Conservation (phyloP, 1,284 basidiomycete species). For the Austropuccinia psidii region DNA sequence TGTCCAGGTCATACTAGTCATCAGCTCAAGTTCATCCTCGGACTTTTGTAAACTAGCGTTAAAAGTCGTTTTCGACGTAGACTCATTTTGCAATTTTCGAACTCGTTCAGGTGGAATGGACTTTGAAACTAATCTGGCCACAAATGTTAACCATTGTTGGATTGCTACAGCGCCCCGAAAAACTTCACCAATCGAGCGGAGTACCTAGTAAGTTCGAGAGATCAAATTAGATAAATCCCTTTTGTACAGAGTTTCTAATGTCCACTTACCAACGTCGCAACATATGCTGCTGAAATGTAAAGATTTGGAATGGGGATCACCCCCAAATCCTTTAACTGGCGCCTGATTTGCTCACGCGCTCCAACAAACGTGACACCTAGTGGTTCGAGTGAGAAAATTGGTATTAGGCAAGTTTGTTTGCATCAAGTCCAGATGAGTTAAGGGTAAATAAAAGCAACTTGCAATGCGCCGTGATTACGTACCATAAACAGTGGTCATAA, state of each 20-base stretch:
- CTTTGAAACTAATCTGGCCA: slow-evolving; percentile 76
- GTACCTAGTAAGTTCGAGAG: slow-evolving; percentile 51
- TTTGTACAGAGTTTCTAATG: too few species aligned
- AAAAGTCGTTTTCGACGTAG: neutral
- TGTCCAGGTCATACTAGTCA: slow-evolving; percentile 95
- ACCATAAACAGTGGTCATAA: slow-evolving; percentile 99
- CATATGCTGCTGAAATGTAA: slow-evolving; percentile 70
- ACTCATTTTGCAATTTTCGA: slow-evolving; percentile 41
- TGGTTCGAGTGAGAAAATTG: slow-evolving; percentile 1
- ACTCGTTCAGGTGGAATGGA: slow-evolving; percentile 69
- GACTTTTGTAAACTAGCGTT: neutral
- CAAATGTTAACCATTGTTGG: slow-evolving; percentile 79
- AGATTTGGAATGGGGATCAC: slow-evolving; percentile 66
- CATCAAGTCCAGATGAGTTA: neutral
- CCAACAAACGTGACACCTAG: slow-evolving; percentile 77
- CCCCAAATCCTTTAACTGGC: slow-evolving; percentile 69
- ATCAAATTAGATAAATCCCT: slow-evolving; percentile 13
- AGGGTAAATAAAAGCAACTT: neutral
- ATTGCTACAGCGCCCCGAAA: slow-evolving; percentile 87
- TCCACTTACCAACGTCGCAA: slow-evolving; percentile 62
- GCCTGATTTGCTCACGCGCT: slow-evolving; percentile 89
- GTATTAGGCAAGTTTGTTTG: neutral
- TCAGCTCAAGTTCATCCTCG: slow-evolving; percentile 65
- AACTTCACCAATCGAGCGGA: slow-evolving; percentile 80
- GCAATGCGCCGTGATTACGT: neutral